These are phyloP conservation scores for Elaeagnus macrophylla DNA, from an alignment of 306 rosid genomes.

Conservation along the genomic window DNA sequence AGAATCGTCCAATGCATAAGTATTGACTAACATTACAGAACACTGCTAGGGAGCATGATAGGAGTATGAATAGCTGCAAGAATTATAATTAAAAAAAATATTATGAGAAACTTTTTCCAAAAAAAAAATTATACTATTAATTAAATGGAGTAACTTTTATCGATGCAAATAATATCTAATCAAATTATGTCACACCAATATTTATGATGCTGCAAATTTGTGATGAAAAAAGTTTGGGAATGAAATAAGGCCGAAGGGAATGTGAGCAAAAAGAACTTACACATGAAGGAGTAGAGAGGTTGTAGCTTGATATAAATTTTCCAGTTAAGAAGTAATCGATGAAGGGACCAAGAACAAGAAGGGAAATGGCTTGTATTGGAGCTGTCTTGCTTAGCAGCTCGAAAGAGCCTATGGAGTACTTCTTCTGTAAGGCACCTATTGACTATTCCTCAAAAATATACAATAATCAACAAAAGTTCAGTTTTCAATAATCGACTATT, in stretches of 20 bases:
- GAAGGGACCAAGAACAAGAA: conserved; percentile 40
- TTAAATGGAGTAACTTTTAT: too few species aligned
- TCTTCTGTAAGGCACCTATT: conserved; percentile 47
- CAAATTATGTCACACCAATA: too few species aligned
- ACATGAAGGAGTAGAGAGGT: conserved; percentile 22
- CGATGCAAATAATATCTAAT: too few species aligned
- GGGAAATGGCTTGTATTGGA: conserved; percentile 49
- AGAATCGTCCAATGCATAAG: conserved; percentile 55
- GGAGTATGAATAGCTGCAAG: conserved; percentile 36
- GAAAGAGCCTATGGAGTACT: conserved; percentile 47
- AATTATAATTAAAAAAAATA: not conserved
- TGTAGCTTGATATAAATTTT: conserved; percentile 26
- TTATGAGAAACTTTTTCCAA: too few species aligned
- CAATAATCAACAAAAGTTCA: not conserved
- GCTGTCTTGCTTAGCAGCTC: conserved; percentile 54
- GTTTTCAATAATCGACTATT: not conserved
- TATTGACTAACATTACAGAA: conserved; percentile 57
- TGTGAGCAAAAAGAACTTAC: too few species aligned
- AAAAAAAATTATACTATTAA: too few species aligned
- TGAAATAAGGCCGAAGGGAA: not conserved
- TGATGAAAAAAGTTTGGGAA: not conserved
- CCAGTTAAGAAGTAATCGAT: conserved; percentile 40
- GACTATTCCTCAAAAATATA: conserved; percentile 20
- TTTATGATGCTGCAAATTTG: too few species aligned
- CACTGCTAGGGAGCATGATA: conserved; percentile 50